A percentile compares a stretch with the other conserved stretches of the same genome.
phyloP scores from a whole-genome alignment of 2,329 filamentous ascomycete genomes.

The Sarocladium oryzae region DNA sequence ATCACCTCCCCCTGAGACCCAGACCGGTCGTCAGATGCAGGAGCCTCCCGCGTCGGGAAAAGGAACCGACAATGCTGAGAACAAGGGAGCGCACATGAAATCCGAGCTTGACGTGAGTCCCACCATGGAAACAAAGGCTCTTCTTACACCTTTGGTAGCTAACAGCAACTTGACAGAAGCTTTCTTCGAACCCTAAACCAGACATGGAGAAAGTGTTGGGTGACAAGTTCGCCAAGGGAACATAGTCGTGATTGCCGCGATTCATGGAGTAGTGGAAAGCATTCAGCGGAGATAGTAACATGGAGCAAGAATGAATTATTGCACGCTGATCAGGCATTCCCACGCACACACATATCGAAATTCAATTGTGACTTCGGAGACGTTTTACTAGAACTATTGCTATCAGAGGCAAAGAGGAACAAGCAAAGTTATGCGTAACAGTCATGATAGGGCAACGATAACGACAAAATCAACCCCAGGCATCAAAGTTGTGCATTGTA shows the following conservation, averaged over 20 bases:
- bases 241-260: too few relatives aligned
- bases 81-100: slow-evolving; percentile 48
- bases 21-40: slow-evolving; percentile 57
- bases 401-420: slow-evolving; percentile 5
- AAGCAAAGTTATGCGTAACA: slow-evolving; percentile 7
- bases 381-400: slow-evolving; percentile 7
- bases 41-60: slow-evolving; percentile 52
- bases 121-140: too few relatives aligned
- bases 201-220: slow-evolving; percentile 54
- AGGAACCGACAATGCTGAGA: slow-evolving; percentile 47
- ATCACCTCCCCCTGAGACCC: slow-evolving; percentile 68
- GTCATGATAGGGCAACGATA: neutral
- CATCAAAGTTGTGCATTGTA: neutral
- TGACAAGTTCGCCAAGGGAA: slow-evolving; percentile 52
- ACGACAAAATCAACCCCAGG: neutral
- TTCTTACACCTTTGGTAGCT: too few relatives aligned
- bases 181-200: slow-evolving; percentile 61
- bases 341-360: too few relatives aligned
- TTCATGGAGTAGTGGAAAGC: too few relatives aligned
- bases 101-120: slow-evolving; percentile 41
- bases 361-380: too few relatives aligned
- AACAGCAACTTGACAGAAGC: too few relatives aligned
- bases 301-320: too few relatives aligned
- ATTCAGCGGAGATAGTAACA: too few relatives aligned
- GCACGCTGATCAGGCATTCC: too few relatives aligned